These are phyloP conservation scores for Phaffomyces antillensis DNA, from an alignment of 805 yeast genomes.

Conservation along the genomic window DNA sequence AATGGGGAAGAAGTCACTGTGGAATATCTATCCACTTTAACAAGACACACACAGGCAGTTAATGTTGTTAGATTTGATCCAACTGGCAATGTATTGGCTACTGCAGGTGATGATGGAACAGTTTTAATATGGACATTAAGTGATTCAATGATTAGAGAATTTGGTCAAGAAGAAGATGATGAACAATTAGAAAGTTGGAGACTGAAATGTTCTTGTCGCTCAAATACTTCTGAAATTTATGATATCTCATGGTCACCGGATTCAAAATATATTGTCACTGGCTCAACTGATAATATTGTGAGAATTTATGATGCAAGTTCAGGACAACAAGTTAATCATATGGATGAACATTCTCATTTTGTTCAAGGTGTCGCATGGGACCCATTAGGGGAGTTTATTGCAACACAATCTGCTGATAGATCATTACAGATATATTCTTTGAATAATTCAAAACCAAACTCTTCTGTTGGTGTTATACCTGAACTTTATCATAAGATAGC, in stretches of 20 bases:
- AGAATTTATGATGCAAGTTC: constrained; percentile 54
- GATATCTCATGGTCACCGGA: constrained; percentile 94
- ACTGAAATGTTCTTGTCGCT: constrained; percentile 49
- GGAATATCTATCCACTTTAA: constrained; percentile 70
- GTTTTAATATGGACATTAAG: constrained; percentile 71
- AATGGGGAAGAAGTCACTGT: constrained; percentile 33
- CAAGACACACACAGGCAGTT: constrained; percentile 91
- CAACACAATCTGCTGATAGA: constrained; percentile 88
- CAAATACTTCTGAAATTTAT: constrained; percentile 70
- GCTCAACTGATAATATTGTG: constrained; percentile 84
- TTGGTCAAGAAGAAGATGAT: constrained; percentile 44
- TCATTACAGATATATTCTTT: constrained; percentile 64
- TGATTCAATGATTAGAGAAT: constrained; percentile 47
- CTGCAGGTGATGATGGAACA: constrained; percentile 95
- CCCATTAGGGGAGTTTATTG: constrained; percentile 67
- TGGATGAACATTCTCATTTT: constrained; percentile 75
- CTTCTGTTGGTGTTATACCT: constrained; percentile 29
- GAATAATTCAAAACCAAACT: constrained; percentile 14
- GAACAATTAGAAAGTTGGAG: constrained; percentile 71
- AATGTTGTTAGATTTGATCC: constrained; percentile 81
- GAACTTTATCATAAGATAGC: constrained; percentile 41
- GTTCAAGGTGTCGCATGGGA: constrained; percentile 98
- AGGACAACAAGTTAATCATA: constrained; percentile 51
- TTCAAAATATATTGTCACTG: constrained; percentile 67
- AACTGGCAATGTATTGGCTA: constrained; percentile 63